These are phyloP conservation scores for Lepidium aucheri DNA, from an alignment of 345 rosid species.

Conservation along the genomic window DNA sequence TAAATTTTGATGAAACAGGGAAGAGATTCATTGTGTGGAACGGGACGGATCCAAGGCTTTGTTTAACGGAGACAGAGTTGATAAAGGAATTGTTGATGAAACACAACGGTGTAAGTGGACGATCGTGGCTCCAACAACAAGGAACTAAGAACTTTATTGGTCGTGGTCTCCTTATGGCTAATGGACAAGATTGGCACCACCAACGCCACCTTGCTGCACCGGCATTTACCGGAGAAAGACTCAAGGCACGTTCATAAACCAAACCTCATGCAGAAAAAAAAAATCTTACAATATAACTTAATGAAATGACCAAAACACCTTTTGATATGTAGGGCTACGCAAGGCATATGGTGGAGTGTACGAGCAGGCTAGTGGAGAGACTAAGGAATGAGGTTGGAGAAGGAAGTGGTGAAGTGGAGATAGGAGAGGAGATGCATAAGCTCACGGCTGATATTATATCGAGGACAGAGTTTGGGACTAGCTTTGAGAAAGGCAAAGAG, in stretches of 20 bases:
- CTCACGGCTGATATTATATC: slow-evolving; percentile 84
- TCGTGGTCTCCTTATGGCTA: slow-evolving; percentile 70
- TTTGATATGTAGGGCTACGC: slow-evolving; percentile 44
- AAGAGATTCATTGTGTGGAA: slow-evolving; percentile 83
- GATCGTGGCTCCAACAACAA: slow-evolving; percentile 92
- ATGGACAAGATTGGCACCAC: slow-evolving; percentile 59
- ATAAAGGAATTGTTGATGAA: slow-evolving; percentile 71
- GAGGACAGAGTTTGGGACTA: slow-evolving; percentile 70
- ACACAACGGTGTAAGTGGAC: slow-evolving; percentile 64
- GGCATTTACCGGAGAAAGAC: slow-evolving; percentile 55
- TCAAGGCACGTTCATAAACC: slow-evolving; percentile 37
- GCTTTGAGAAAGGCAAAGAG: slow-evolving; percentile 80
- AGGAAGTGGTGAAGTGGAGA: slow-evolving; percentile 66
- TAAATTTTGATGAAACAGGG: slow-evolving; percentile 34
- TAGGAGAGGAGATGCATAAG: slow-evolving; percentile 65
- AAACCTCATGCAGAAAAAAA: neutral
- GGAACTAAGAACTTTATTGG: slow-evolving; percentile 87
- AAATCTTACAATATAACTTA: neutral
- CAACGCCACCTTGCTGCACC: slow-evolving; percentile 53
- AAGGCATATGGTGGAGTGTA: slow-evolving; percentile 79
- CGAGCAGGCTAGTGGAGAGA: slow-evolving; percentile 48
- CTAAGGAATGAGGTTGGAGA: slow-evolving; percentile 39
- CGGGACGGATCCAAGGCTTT: slow-evolving; percentile 88
- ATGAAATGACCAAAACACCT: neutral
- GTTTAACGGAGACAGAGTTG: slow-evolving; percentile 65